Evolutionary conservation across 1,139 yeast species (phyloP), one percentile per base, ranked within the genome.

Genomic region (Candida gigantensis): DNA sequence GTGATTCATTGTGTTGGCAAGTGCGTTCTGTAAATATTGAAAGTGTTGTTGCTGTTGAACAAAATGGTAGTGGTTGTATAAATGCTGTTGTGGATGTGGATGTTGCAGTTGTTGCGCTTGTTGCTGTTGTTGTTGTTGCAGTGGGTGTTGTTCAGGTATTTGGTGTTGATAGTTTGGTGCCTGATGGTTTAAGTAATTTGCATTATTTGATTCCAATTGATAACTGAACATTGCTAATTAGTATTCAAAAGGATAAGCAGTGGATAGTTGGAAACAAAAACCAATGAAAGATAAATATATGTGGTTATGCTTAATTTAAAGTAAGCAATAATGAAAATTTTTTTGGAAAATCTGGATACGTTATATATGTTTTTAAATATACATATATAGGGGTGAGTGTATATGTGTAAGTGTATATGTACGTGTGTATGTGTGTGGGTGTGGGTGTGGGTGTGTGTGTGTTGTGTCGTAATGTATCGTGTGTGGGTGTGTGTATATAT

Each of bases 11-110:
- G 35, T 15, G 20, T 11, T 32, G 20, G 35, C 35, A 27, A 32
- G 35, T 15, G 35, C 35, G n/a, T 32, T 32, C 17, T 32, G 35
- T 15, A 32, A 32, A n/a, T 32, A 27, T 21, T 32, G 35, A 13
- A 32, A 32, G n/a, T 32, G 35, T 32, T 32, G 35, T 21, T 32
- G 30, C 20, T 26, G 35, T 24, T 30, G 34, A 18, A 24, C 6
- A 24, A 30, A 30, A 18, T 30, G 34, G 17, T 30, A 30, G n/a
- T 30, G 27, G 9, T 30, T 28, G 16, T 30, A 30, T 16, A 16
- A 6, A 4, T 20, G 4, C n/a, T 20, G 6, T 20, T 20, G 6
- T 6, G 8, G n/a, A 6, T 20, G n/a, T 9, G 4, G n/a, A 20
- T 20, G 4, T 9, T 9, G 23, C 6, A 9, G n/a, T 4, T 20